Base-by-base conservation (phyloP, 176 grass and related monocot genomes). In the Ensete glaucum region DNA sequence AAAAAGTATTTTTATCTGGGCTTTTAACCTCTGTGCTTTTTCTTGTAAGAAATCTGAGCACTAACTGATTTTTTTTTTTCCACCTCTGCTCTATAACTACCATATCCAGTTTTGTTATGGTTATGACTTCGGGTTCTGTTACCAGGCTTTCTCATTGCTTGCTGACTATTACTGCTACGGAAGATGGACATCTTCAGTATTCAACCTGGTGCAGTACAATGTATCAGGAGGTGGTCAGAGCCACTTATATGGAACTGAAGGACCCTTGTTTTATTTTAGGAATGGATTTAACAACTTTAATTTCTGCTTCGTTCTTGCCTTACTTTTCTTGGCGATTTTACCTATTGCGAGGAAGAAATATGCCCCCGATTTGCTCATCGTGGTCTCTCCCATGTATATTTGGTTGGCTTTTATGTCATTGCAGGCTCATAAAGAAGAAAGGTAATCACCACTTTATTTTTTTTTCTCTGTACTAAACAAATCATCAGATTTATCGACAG, bases 211-310 rank as follows among this genome's bases (percentile, higher is more conserved):
- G 54, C 87, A 91, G 78, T 98, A 98, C 79, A 98, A 98, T 62
- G 86, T 93, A 53, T 16, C 85, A 80, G 95, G 95, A 80, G 93
- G 93, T 72, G 95, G 95, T 68, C 88, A 91, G 80, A 94, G 95
- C 83, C 82, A 93, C 78, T 78, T 98, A 56, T 94, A 98, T 81
- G 95, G 95, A 87, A 94, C 90, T 10, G 95, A 98, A 69, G 90
- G 72, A 26, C n/a, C 63, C 58, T 78, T 23, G 19, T 98, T 98
- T 59, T 98, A 98, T 82, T 89, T 98, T 34, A 87, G 78, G 75
- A 98, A 98, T 84, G 95, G 78, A 78, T 98, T 98, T 66, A 98
- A 89, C 82, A 94, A 94, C 85, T 98, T 98, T 76, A 98, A 98
- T 79, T 94, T 94, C 72, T 85, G 89, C 22, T 91, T 98, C 80